Evolutionary conservation across 202 grass and related monocot genomes (phyloP).

Genomic region (Cymbopogon flexuosus): DNA sequence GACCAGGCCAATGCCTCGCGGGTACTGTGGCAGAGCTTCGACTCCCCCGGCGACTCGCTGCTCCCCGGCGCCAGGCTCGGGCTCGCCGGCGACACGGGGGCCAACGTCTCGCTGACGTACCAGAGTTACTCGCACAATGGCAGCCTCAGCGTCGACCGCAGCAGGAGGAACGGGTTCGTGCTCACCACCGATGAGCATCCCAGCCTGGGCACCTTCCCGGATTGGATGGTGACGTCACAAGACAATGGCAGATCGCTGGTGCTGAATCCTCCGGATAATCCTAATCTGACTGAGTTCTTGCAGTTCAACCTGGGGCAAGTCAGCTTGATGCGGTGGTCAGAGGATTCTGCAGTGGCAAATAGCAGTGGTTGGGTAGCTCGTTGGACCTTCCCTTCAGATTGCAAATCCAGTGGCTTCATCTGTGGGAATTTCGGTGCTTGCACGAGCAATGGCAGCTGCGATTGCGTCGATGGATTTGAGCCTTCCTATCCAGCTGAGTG

Average conservation of each 20-base stretch:
- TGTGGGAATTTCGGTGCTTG: conserved; percentile 53
- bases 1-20: conserved; percentile 37
- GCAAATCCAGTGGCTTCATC: conserved; percentile 25
- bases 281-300: conserved; percentile 30
- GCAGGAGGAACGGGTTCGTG: conserved; percentile 40
- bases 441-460: conserved; percentile 19
- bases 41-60: conserved; percentile 41
- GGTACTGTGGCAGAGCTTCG: conserved; percentile 69
- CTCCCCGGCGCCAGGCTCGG: conserved; percentile 49
- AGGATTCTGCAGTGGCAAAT: conserved; percentile 11
- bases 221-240: conserved; percentile 44
- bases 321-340: conserved; percentile 34
- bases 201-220: conserved; percentile 37
- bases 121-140: conserved; percentile 7
- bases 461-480: conserved; percentile 37
- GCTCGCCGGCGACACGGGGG: conserved; percentile 30
- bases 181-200: conserved; percentile 28
- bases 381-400: conserved; percentile 41
- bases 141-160: conserved; percentile 22
- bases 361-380: conserved; percentile 29
- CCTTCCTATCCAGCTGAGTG: conserved; percentile 34
- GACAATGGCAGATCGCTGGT: conserved; percentile 34
- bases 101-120: conserved; percentile 29
- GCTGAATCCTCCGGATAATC: background rate
- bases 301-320: conserved; percentile 32